phyloP scores from a whole-genome alignment of 2,329 filamentous ascomycete species.

The Penicillium sp. region DNA sequence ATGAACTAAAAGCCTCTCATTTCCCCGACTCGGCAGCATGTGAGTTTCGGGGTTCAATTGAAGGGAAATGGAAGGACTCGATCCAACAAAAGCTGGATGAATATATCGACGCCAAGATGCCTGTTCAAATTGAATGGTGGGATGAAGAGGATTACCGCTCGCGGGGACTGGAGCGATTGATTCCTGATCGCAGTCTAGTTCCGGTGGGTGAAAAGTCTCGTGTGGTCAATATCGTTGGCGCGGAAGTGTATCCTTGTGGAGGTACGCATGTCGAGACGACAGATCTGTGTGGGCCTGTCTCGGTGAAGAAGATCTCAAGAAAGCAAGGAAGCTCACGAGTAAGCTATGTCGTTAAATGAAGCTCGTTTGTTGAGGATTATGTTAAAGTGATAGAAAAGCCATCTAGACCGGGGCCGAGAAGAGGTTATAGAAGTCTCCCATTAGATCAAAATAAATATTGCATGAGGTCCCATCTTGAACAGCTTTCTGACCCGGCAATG shows the following conservation, averaged over 20 bases:
- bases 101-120: slow-evolving; percentile 55
- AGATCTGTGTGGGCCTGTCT: slow-evolving; percentile 54
- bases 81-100: slow-evolving; percentile 64
- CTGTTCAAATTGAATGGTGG: slow-evolving; percentile 67
- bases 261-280: slow-evolving; percentile 69
- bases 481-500: background rate
- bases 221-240: slow-evolving; percentile 67
- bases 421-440: background rate
- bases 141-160: slow-evolving; percentile 59
- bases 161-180: slow-evolving; percentile 56
- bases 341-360: slow-evolving; percentile 38
- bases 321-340: slow-evolving; percentile 64
- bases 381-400: background rate
- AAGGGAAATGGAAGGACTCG: slow-evolving; percentile 58
- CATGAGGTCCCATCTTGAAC: background rate
- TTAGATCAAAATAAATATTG: background rate
- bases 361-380: background rate
- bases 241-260: slow-evolving; percentile 71
- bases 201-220: slow-evolving; percentile 58
- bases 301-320: slow-evolving; percentile 66
- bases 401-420: background rate
- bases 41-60: slow-evolving; percentile 67
- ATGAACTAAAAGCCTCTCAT: slow-evolving; percentile 70
- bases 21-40: slow-evolving; percentile 66
- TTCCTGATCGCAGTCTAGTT: slow-evolving; percentile 49